Percentiles rank a stretch among this genome's conserved stretches.
Conservation (phyloP, 2,329 filamentous ascomycete species). For the Fusarium marasasianum region DNA sequence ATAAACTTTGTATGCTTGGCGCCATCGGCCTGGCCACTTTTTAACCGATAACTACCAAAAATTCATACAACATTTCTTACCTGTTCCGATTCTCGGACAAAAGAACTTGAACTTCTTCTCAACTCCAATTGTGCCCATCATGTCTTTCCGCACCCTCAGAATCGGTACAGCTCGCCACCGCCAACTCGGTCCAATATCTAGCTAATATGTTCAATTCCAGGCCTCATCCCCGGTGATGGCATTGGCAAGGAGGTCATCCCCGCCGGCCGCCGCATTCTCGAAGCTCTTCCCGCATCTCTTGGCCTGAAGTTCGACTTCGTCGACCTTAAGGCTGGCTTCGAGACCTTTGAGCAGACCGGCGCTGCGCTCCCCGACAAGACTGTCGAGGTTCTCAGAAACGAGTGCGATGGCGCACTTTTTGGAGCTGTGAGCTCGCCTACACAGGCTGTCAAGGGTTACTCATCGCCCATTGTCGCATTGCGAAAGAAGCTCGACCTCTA, state of each 20-base stretch:
- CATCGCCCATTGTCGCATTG: conserved; percentile 93
- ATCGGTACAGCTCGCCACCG: conserved; percentile 46
- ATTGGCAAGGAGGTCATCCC: conserved; percentile 99
- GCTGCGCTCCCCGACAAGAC: conserved; percentile 89
- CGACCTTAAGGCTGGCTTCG: conserved; percentile 91
- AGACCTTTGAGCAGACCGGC: conserved; percentile 90
- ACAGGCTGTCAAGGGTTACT: conserved; percentile 92
- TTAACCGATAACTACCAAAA: conserved; percentile 33
- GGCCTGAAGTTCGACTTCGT: conserved; percentile 94
- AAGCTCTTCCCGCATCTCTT: conserved; percentile 90
- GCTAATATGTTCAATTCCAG: conserved; percentile 55
- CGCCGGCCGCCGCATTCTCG: conserved; percentile 88
- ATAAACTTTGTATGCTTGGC: conserved; percentile 29
- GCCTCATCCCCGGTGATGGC: conserved; percentile 96
- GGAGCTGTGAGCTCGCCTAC: conserved; percentile 94
- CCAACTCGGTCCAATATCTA: background rate
- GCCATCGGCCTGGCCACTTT: conserved; percentile 25
- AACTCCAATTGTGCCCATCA: conserved; percentile 43
- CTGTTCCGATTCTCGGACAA: conserved; percentile 41
- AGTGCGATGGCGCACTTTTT: conserved; percentile 96
- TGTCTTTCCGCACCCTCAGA: conserved; percentile 55
- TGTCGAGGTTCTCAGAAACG: conserved; percentile 84
- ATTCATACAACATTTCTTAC: conserved; percentile 18
- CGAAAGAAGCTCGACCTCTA: conserved; percentile 95
- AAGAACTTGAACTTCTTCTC: conserved; percentile 38